Evolutionary conservation across 495 filamentous ascomycete species (phyloP), one percentile per base, ranked within the genome.

Genomic region (Daldinia decipiens): DNA sequence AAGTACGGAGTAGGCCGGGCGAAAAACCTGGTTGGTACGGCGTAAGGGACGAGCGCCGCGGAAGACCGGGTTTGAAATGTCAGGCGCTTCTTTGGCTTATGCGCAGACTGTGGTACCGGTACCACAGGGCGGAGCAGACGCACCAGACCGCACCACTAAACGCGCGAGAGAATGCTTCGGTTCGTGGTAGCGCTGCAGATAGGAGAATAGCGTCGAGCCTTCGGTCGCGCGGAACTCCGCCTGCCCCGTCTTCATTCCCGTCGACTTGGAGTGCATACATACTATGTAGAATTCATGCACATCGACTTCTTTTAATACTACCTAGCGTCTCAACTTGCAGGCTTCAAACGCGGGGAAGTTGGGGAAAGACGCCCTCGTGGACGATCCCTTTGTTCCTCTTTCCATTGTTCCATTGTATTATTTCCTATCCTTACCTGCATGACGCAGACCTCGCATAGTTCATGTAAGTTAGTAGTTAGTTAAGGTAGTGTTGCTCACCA

Each of bases 211-310:
- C 65, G 65, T 65, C 50, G 60, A 65, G 60, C 60, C 70, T 68
- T 64, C 65, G 65, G 65, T 61, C 65, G 57, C 65, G 70, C 70
- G 65, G 70, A 73, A 73, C 70, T 27, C 61, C 70, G 65, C 61
- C 47, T 31, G 51, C 55, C 19, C 68, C 62, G 57, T 39, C 38
- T 39, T 19, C 11, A 50, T 65, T 26, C 56, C 40, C 31, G 12
- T 38, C 32, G 8, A 36, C 21, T 8, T 38, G 51, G 51, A 31
- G 51, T 31, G n/a, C 51, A 53, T 53, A 31, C 50, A 29, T 26
- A 29, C 0, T 3, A 0, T 9, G n/a, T 27, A 29, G 27, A 47
- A 34, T 34, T 11, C 40, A 17, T 45, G 40, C 40, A 45, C 21
- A 2, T 21, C 5, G 40, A 45, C 17, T 45, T 45, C 43, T 47